These are phyloP conservation scores for Conoideocrella luteorostrata DNA, from an alignment of 2,329 filamentous ascomycete genomes.

Conservation along the genomic window DNA sequence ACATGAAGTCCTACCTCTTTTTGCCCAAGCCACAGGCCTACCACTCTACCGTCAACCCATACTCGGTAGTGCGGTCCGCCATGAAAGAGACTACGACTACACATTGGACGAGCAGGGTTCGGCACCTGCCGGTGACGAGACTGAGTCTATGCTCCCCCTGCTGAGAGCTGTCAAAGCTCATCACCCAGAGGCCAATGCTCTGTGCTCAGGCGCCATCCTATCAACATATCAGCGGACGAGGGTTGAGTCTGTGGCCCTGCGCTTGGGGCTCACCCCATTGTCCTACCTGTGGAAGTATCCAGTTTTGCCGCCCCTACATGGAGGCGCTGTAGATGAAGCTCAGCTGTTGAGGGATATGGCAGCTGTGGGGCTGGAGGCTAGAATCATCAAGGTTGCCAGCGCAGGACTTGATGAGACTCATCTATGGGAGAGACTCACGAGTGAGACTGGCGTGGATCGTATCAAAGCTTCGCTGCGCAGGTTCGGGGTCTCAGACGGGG, in stretches of 20 bases:
- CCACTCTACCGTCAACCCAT: slow-evolving; percentile 82
- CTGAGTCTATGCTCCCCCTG: slow-evolving; percentile 76
- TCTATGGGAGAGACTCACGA: slow-evolving; percentile 74
- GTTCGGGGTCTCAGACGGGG: slow-evolving; percentile 63
- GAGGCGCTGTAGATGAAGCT: slow-evolving; percentile 32
- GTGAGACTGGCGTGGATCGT: slow-evolving; percentile 38
- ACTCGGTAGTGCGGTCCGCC: slow-evolving; percentile 61
- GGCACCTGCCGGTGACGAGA: slow-evolving; percentile 60
- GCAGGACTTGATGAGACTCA: slow-evolving; percentile 76
- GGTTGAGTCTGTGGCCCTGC: slow-evolving; percentile 84
- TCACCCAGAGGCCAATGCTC: slow-evolving; percentile 77
- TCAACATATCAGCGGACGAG: slow-evolving; percentile 94
- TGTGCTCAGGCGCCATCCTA: slow-evolving; percentile 86
- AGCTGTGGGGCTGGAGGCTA: slow-evolving; percentile 69
- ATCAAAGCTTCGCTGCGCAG: slow-evolving; percentile 50
- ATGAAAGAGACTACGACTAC: slow-evolving; percentile 61
- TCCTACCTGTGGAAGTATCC: slow-evolving; percentile 93
- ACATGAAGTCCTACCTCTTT: slow-evolving; percentile 78
- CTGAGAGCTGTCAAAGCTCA: slow-evolving; percentile 57
- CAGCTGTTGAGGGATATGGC: slow-evolving; percentile 77
- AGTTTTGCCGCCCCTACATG: slow-evolving; percentile 48
- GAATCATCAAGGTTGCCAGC: slow-evolving; percentile 91
- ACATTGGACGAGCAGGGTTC: slow-evolving; percentile 15
- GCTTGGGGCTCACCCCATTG: slow-evolving; percentile 75
- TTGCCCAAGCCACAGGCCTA: slow-evolving; percentile 68